phyloP scores from a whole-genome alignment of 2,329 filamentous ascomycete species.

The Chrysosporium keratinophilum region DNA sequence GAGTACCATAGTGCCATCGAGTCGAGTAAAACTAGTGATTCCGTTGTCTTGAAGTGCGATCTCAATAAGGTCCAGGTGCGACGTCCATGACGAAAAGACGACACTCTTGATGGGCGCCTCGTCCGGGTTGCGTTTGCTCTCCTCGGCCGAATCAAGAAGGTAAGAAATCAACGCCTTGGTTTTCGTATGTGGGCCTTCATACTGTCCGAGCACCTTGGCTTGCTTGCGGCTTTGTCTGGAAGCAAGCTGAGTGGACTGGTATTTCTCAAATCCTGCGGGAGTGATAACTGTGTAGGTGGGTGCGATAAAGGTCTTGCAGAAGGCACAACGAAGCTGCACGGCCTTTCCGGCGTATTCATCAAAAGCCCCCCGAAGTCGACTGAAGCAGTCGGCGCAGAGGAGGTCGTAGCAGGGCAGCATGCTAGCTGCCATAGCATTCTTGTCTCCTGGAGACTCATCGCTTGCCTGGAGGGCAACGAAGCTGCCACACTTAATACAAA shows the following conservation, averaged over 20 bases:
- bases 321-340: slow-evolving; percentile 47
- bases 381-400: slow-evolving; percentile 65
- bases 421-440: slow-evolving; percentile 49
- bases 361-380: slow-evolving; percentile 47
- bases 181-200: slow-evolving; percentile 84
- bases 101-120: slow-evolving; percentile 81
- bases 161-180: slow-evolving; percentile 71
- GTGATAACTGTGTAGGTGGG: slow-evolving; percentile 59
- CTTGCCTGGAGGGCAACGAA: slow-evolving; percentile 44
- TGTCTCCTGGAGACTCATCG: slow-evolving; percentile 42
- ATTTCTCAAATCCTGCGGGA: slow-evolving; percentile 43
- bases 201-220: slow-evolving; percentile 54
- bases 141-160: slow-evolving; percentile 53
- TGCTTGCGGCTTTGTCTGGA: slow-evolving; percentile 39
- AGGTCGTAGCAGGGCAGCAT: slow-evolving; percentile 85
- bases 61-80: slow-evolving; percentile 84
- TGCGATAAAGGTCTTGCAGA: slow-evolving; percentile 56
- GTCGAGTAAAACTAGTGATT: slow-evolving; percentile 56
- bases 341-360: slow-evolving; percentile 37
- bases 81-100: slow-evolving; percentile 93
- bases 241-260: slow-evolving; percentile 48
- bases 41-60: slow-evolving; percentile 55
- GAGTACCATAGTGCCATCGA: slow-evolving; percentile 83
- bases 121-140: slow-evolving; percentile 40
- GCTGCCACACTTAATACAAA: slow-evolving; percentile 59